Evolutionary conservation across 2,329 filamentous ascomycete genomes (phyloP), one percentile per base, ranked within the genome.

Genomic region (Aureobasidium sp.): DNA sequence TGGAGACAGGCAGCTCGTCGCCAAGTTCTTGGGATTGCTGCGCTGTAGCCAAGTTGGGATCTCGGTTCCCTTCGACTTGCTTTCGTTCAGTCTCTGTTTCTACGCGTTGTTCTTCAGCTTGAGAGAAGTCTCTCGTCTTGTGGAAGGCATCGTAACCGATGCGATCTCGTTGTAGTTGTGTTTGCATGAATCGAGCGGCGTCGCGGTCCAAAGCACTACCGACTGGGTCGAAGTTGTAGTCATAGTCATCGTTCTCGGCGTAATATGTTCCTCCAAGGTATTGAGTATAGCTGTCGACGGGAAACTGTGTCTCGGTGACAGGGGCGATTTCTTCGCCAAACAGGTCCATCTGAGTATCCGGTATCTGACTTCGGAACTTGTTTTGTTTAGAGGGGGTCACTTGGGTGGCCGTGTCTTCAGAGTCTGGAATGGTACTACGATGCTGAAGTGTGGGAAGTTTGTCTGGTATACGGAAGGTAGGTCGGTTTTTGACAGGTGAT

Each of bases 201-300:
- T 64, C 63, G 2, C 63, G 57, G 35, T 64, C 61, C 19, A 64
- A 40, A n/a, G 63, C 63, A 35, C 63, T 64, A 21, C 53, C 51
- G 10, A 61, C 61, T 1, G 63, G 61, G 47, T 64, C 63, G 19
- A 59, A 61, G 21, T 51, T 40, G 27, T 61, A 61, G 19, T 45
- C 23, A 31, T 61, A 49, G 23, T 47, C 38, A 13, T 57, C 54
- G 27, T 60, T 45, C 13, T 51, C 19, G 40, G 35, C 46, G 42
- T 51, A 38, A 40, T 51, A 38, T 35, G 51, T 54, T 35, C 31
- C 43, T 53, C 55, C 21, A 29, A 10, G 33, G 42, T 55, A 51
- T 29, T 59, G 35, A 23, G 60, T 29, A 33, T 31, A 43, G 43
- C 19, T 27, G 37, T 51, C 31, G 6, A 31, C 7, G 15, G 51